Percentiles rank a stretch among this genome's conserved stretches.
phyloP scores from a whole-genome alignment of 768 basidiomycete species.

The Trametes cinnabarina region DNA sequence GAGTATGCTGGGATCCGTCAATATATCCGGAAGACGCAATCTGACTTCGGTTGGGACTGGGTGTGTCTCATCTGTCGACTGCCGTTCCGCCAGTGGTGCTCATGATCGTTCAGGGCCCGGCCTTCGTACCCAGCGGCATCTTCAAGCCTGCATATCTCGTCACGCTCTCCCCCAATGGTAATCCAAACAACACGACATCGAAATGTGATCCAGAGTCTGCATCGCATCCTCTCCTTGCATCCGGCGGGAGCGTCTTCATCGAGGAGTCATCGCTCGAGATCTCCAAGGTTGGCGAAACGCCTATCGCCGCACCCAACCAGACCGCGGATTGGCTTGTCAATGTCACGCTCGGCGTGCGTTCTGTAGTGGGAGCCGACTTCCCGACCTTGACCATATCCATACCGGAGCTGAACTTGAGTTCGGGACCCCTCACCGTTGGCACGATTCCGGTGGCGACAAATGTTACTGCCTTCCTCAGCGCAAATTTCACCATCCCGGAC shows the following conservation, averaged over 20 bases:
- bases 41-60: conserved; percentile 67
- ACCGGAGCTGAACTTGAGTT: conserved; percentile 45
- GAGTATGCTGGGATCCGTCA: conserved; percentile 49
- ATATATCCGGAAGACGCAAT: conserved; percentile 50
- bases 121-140: conserved; percentile 55
- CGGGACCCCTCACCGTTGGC: conserved; percentile 33
- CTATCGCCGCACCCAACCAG: conserved; percentile 41
- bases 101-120: conserved; percentile 42
- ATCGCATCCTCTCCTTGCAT: conserved; percentile 26
- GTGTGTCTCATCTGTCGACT: conserved; percentile 26
- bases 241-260: conserved; percentile 37
- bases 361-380: conserved; percentile 34
- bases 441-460: conserved; percentile 26
- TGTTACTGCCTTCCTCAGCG: conserved; percentile 41
- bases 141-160: conserved; percentile 56
- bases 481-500: conserved; percentile 46
- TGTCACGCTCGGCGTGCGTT: conserved; percentile 49
- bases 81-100: neutral
- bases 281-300: conserved; percentile 49
- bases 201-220: conserved; percentile 5
- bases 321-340: conserved; percentile 55
- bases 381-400: conserved; percentile 44
- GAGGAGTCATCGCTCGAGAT: conserved; percentile 56
- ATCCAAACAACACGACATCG: neutral
- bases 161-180: conserved; percentile 31